These are phyloP conservation scores for Colletotrichum sp. DNA, from an alignment of 2,329 filamentous ascomycete genomes.

Conservation along the genomic window DNA sequence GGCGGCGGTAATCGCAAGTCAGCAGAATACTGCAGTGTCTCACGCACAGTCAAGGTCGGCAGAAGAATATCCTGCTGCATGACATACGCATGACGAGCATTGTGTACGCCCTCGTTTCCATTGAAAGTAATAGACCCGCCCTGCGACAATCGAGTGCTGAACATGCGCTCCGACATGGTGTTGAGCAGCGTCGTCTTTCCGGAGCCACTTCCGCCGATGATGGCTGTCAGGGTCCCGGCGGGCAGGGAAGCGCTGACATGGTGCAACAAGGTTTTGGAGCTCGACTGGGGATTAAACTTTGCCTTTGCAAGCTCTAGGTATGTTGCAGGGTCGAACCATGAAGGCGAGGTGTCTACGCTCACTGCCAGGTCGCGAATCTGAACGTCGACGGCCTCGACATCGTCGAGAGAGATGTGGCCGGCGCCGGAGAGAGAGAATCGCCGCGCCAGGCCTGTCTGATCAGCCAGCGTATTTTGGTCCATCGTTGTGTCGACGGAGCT, in stretches of 20 bases:
- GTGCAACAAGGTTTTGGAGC: slow-evolving; percentile 61
- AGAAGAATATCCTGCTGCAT: slow-evolving; percentile 80
- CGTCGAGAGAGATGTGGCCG: slow-evolving; percentile 48
- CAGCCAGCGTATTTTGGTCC: slow-evolving; percentile 23
- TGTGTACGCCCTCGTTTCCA: slow-evolving; percentile 54
- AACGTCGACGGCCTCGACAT: slow-evolving; percentile 61
- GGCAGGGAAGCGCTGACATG: slow-evolving; percentile 68
- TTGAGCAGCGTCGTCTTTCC: slow-evolving; percentile 78
- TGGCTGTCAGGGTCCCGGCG: slow-evolving; percentile 73
- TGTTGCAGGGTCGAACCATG: slow-evolving; percentile 52
- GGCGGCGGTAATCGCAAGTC: slow-evolving; percentile 72
- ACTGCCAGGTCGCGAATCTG: slow-evolving; percentile 60
- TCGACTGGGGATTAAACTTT: slow-evolving; percentile 40
- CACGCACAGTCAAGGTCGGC: slow-evolving; percentile 75
- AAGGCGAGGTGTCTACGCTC: slow-evolving; percentile 63
- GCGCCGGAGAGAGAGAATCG: slow-evolving; percentile 36
- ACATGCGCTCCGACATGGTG: slow-evolving; percentile 72
- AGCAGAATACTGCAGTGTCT: slow-evolving; percentile 76
- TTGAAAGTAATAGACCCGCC: slow-evolving; percentile 68
- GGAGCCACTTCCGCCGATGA: slow-evolving; percentile 76
- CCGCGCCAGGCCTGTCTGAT: slow-evolving; percentile 13
- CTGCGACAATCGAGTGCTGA: slow-evolving; percentile 55
- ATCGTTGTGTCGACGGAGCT: slow-evolving; percentile 37
- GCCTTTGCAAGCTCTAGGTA: slow-evolving; percentile 45
- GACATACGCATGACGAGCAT: slow-evolving; percentile 70